phyloP scores from a whole-genome alignment of 441 rosid genomes.

The Bruguiera hainesii region DNA sequence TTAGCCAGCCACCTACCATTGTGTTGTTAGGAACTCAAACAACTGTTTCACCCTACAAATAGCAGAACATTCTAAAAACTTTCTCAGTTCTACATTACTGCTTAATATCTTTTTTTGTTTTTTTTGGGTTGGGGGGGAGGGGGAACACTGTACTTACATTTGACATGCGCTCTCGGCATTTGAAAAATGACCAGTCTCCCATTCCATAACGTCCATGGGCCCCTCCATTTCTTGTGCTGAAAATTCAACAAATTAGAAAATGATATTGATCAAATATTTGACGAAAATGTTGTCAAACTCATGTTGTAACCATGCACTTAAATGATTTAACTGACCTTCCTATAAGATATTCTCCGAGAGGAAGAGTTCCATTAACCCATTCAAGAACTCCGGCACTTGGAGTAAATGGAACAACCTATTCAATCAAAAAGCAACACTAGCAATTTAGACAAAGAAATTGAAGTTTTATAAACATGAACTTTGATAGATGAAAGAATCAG shows the following conservation, averaged over 20 bases:
- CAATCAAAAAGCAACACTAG: constrained; percentile 13
- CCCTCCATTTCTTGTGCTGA: constrained; percentile 82
- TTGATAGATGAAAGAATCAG: background rate
- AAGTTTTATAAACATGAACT: background rate
- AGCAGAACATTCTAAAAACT: no score
- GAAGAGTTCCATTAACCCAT: constrained; percentile 98
- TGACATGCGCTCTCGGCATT: constrained; percentile 78
- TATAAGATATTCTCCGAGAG: constrained; percentile 92
- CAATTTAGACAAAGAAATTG: constrained; percentile 6
- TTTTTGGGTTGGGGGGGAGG: no score
- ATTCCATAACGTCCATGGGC: constrained; percentile 88
- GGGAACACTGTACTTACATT: constrained; percentile 50
- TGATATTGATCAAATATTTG: constrained; percentile 9
- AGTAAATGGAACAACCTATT: constrained; percentile 94
- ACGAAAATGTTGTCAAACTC: constrained; percentile 3
- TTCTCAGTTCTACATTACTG: background rate
- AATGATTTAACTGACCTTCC: constrained; percentile 63
- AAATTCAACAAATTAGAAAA: constrained; percentile 25
- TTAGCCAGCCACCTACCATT: no score
- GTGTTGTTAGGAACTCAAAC: no score
- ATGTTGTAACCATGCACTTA: constrained; percentile 6
- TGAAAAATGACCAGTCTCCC: constrained; percentile 80
- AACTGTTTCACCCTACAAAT: no score
- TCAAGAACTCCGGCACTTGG: constrained; percentile 99
- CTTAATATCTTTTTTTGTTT: no score